Evolutionary conservation across 352 stramenopile genomes (phyloP).

Genomic region (Globisporangium perplexum): DNA sequence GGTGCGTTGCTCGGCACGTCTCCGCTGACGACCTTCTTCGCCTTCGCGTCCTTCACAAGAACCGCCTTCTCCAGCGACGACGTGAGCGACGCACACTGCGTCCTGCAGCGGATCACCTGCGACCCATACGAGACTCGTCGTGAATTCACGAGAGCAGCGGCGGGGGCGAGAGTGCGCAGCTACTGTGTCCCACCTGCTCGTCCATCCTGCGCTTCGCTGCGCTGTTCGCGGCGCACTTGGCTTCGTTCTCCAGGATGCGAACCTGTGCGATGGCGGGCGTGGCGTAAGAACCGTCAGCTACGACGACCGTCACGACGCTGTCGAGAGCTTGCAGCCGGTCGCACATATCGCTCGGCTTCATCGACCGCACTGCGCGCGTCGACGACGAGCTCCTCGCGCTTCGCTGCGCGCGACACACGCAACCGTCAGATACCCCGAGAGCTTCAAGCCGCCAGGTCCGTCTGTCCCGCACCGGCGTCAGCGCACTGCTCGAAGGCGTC

Average conservation of each 20-base stretch:
- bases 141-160: not conserved
- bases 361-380: constrained; percentile 39
- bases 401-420: constrained; percentile 6
- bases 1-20: not conserved
- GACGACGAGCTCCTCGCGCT: constrained; percentile 42
- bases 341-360: constrained; percentile 75
- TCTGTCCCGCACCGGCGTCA: constrained; percentile 23
- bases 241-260: constrained; percentile 59
- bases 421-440: too few species aligned
- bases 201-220: constrained; percentile 37
- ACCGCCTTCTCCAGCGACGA: constrained; percentile 55
- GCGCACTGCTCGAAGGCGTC: constrained; percentile 32
- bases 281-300: not conserved
- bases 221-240: constrained; percentile 22
- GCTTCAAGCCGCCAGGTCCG: too few species aligned
- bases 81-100: constrained; percentile 39
- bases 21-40: constrained; percentile 20
- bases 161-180: not conserved
- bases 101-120: constrained; percentile 36
- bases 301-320: not conserved
- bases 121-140: not conserved
- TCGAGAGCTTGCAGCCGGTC: not conserved
- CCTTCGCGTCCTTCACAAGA: constrained; percentile 35
- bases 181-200: constrained; percentile 18
- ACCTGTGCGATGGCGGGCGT: constrained; percentile 23